Conservation (phyloP, 495 filamentous ascomycete genomes). For the Haplographium delicatum region DNA sequence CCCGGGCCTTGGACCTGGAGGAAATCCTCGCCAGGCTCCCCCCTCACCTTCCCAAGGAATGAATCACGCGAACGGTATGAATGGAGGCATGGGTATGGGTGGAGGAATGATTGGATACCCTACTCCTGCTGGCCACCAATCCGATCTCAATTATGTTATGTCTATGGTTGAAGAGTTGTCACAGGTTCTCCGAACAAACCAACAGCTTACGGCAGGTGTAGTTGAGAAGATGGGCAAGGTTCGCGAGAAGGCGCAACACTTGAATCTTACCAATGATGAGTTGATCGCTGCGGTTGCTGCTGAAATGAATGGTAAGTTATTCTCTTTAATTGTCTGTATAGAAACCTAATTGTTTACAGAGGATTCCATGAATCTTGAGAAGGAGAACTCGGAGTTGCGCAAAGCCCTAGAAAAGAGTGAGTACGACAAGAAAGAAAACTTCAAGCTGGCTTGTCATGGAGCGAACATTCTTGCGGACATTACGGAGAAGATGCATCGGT, state of each 20-base stretch:
- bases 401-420: constrained; percentile 49
- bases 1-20: background rate
- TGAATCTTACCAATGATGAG: constrained; percentile 46
- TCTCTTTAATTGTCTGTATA: background rate
- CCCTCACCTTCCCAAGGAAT: constrained; percentile 22
- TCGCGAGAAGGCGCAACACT: constrained; percentile 39
- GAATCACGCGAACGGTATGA: constrained; percentile 51
- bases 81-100: constrained; percentile 37
- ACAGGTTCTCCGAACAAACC: constrained; percentile 69
- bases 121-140: constrained; percentile 76
- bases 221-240: constrained; percentile 57
- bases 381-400: constrained; percentile 43
- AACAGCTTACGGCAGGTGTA: constrained; percentile 68
- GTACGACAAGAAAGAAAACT: constrained; percentile 40
- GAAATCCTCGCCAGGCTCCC: constrained; percentile 23
- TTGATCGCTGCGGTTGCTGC: constrained; percentile 40
- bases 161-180: constrained; percentile 78
- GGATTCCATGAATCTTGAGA: constrained; percentile 39
- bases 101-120: constrained; percentile 48
- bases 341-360: constrained; percentile 20
- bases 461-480: constrained; percentile 36
- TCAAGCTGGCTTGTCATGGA: constrained; percentile 36
- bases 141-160: constrained; percentile 82
- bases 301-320: constrained; percentile 41
- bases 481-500: constrained; percentile 45